Base-by-base conservation (phyloP, 1,284 basidiomycete genomes). In the Malassezia slooffiae region DNA sequence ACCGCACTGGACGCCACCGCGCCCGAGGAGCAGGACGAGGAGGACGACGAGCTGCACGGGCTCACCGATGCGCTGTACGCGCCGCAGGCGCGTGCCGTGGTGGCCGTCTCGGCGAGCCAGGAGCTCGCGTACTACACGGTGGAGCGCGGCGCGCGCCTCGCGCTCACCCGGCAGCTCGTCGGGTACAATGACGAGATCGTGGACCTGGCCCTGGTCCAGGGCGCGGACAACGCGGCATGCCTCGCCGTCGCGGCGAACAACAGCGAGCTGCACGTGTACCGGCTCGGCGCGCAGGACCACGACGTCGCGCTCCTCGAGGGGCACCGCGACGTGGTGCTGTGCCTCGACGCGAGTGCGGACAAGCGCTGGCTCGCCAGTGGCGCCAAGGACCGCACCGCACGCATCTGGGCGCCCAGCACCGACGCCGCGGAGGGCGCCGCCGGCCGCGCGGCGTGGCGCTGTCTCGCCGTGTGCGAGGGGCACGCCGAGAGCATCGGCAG, bases 131-230 rank as follows among this genome's bases (percentile, higher is more conserved):
- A 88, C 70, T 80, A 54, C 4, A 41, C 38, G 8, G 31, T 55
- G 10, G 11, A 20, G 72, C 89, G 7, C 70, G 74, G 6, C 76
- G 27, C 29, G 16, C 29, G 29, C 73, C 77, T n/a, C 80, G 81
- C n/a, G 15, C 54, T 54, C 19, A 39, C 49, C 11, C 48, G 56
- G 12, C 90, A 95, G 60, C 73, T 97, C 50, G 81, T 97, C 51
- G 93, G 93, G 0, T 97, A 84, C 76, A 96, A 97, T 70, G 93
- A 97, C 71, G 90, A 97, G 70, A 89, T 97, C 57, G 84, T 96
- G 38, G 91, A 96, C 61, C 75, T 97, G 47, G 50, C 61, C 5
- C 48, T 69, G 4, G 48, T 67, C 0, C 23, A 53, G 28, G 43
- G n/a, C 9, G 19, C 3, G 5, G 28, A 9, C 2, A n/a, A 48